phyloP scores from a whole-genome alignment of 129 eudicot genomes.

The Ambrosia artemisiifolia region DNA sequence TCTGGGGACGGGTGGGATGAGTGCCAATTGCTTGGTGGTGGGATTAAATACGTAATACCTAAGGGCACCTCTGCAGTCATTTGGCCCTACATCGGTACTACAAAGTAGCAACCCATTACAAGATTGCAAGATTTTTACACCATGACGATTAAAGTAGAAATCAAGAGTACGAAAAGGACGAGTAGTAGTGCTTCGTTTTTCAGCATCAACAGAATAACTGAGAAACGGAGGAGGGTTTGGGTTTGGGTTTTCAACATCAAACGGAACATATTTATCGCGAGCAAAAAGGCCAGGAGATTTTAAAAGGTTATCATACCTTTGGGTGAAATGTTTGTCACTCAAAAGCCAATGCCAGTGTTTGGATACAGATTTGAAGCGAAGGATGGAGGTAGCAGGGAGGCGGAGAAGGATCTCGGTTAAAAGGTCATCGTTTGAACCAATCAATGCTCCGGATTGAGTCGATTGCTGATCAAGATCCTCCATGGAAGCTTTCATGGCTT shows the following conservation, averaged over 20 bases:
- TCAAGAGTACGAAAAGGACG: not conserved
- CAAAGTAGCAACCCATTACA: not conserved
- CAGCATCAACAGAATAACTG: not conserved
- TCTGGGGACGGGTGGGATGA: not conserved
- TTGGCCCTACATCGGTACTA: not conserved
- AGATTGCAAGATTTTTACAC: not conserved
- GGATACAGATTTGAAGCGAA: no score
- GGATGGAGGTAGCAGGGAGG: no score
- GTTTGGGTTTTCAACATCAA: not conserved
- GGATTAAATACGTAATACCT: not conserved
- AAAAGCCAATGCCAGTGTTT: no score
- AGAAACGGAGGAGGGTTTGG: no score
- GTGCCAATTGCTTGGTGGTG: slow-evolving; percentile 1
- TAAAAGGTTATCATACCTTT: no score
- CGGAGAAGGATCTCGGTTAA: no score
- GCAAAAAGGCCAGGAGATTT: no score
- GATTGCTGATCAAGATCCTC: no score
- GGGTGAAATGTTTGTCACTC: no score
- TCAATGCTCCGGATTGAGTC: no score
- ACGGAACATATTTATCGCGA: not conserved
- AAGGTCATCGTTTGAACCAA: not conserved
- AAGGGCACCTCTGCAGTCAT: not conserved
- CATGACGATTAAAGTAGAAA: not conserved
- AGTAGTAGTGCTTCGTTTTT: not conserved
- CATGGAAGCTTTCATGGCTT: no score